Evolutionary conservation across 2,329 filamentous ascomycete species (phyloP), one percentile per base, ranked within the genome.

Genomic region (Bipolaris bicolor): DNA sequence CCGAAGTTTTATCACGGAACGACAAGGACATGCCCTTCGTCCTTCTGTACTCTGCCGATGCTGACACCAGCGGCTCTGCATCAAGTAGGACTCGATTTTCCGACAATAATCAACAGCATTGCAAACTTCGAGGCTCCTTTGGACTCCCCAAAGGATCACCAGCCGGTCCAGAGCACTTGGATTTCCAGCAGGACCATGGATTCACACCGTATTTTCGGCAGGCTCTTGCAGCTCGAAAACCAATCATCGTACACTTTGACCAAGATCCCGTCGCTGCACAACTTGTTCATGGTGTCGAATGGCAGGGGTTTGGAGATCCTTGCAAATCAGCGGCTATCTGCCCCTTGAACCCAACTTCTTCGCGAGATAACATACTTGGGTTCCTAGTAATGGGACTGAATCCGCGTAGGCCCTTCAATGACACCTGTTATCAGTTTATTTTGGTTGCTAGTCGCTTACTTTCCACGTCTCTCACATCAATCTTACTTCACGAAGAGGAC

Each of bases 1-100:
- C 86, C 24, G 81, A 84, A 54, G 88, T 88, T 0, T 80, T 94
- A 7, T 85, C 89, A 58, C 87, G 85, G 66, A 92, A 92, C 69
- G 86, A 89, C 60, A 82, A 84, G 55, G 69, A 71, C 40, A 54
- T 66, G 33, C 68, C 69, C 2, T 71, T 70, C 26, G 67, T 63
- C 16, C 47, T 72, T 2, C 62, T 73, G 1, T 73, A 71, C 24
- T 66, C 68, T 2, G 61, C 60, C n/a, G 68, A 67, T 10, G 53
- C 55, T 6, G 60, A 58, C 18, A 47, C 45, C 2, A 26, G 39
- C 39, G 45, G 52, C 7, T 60, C 55, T 16, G 41, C 16, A 9
- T 55, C 58, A 1, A 61, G 52, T n/a, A 55, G 55, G 7, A 54
- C 54, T 40, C 47, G 58, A 7, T 51, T 57, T 43, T 47, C 58